Base-by-base conservation (phyloP, 2,329 filamentous ascomycete genomes). In the Pseudogymnoascus sp. region DNA sequence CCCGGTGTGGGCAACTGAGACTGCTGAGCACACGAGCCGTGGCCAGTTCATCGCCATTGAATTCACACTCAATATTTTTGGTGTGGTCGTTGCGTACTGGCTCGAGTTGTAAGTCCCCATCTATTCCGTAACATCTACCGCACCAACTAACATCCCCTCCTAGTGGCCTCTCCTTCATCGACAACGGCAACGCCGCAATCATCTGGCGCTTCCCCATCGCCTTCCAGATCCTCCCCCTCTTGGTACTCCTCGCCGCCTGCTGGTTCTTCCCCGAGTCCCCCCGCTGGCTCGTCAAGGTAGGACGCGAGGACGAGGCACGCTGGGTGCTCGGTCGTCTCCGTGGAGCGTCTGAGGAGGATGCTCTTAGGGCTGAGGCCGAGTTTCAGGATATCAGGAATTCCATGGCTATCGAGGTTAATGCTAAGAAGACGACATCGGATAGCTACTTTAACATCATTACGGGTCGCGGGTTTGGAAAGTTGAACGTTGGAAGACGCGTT, bases 181-280 rank as follows among this genome's bases (percentile, higher is more conserved):
- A 85, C 62, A 77, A 78, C 35, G 82, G 82, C 9, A 75, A 74
- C 1, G 84, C 82, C 0, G 74, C 80, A 0, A 80, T 88, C 67
- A 79, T 80, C 39, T 88, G 86, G 85, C 75, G 86, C 4, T 89
- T 90, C 65, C 86, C 85, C 0, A 81, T 89, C 61, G 85, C 83
- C 0, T 89, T 89, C 71, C 86, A 89, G 67, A 88, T 89, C 35
- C 71, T 87, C 0, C 84, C 85, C 14, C 77, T 89, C 0, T 66
- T 88, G 2, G 53, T 81, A 0, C 76, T 89, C 0, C 76, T 88
- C 60, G 68, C 65, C 0, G 69, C 77, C 2, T 80, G 87, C 30
- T 85, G 83, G 80, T 83, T 87, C 73, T 85, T 89, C 71, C 87
- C 87, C 0, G 87, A 90, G 65, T 87, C 84, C 0, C 87, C 85